A percentile compares a stretch with the other conserved stretches of the same genome.
Conservation (phyloP, 495 filamentous ascomycete species). For the Xylaria flabelliformis region DNA sequence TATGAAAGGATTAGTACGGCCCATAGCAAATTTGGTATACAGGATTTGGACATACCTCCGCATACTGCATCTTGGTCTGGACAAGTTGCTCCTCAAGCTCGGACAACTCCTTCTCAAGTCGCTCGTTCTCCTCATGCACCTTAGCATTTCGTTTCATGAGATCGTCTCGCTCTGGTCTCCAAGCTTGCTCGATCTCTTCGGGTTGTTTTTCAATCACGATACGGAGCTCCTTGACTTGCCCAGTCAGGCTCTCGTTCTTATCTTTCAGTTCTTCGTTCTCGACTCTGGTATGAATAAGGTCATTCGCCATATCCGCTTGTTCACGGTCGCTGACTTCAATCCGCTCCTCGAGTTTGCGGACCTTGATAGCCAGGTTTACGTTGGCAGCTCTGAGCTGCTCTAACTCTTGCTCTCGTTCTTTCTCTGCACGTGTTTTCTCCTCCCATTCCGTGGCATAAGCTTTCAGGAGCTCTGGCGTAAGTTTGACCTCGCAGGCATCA, state of each 20-base stretch:
- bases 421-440: slow-evolving; percentile 77
- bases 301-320: slow-evolving; percentile 89
- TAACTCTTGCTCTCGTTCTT: slow-evolving; percentile 83
- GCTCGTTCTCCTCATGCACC: slow-evolving; percentile 91
- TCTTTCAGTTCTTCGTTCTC: slow-evolving; percentile 90
- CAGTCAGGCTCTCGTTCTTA: slow-evolving; percentile 81
- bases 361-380: slow-evolving; percentile 66
- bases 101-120: slow-evolving; percentile 84
- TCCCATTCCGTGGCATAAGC: slow-evolving; percentile 90
- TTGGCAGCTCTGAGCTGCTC: slow-evolving; percentile 73
- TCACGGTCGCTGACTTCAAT: slow-evolving; percentile 90
- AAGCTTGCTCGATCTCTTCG: slow-evolving; percentile 80
- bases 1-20: slow-evolving; percentile 46
- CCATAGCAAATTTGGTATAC: background rate
- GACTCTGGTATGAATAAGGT: slow-evolving; percentile 89
- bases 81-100: slow-evolving; percentile 97
- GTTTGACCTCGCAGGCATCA: slow-evolving; percentile 89
- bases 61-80: slow-evolving; percentile 91
- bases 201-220: slow-evolving; percentile 88
- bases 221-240: slow-evolving; percentile 82
- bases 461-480: slow-evolving; percentile 79
- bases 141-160: slow-evolving; percentile 92
- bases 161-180: slow-evolving; percentile 86
- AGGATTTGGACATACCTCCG: slow-evolving; percentile 72
- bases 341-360: slow-evolving; percentile 84